phyloP scores from a whole-genome alignment of 140 eudicot species.

The Flaveria floridana region DNA sequence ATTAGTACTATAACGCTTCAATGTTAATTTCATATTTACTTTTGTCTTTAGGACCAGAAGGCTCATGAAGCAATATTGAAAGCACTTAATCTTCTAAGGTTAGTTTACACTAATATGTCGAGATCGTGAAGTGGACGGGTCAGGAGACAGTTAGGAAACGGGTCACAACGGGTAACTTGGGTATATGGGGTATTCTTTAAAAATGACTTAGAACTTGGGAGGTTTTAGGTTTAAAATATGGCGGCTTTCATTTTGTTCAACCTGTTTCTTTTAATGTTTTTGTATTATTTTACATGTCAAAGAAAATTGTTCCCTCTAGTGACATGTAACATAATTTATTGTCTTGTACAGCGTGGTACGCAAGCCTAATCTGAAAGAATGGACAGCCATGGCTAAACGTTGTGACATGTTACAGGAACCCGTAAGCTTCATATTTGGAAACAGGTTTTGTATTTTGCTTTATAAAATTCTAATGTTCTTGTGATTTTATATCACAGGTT shows the following conservation, averaged over 20 bases:
- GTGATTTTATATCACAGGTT: constrained; percentile 47
- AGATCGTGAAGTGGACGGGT: not conserved
- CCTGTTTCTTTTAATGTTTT: not conserved
- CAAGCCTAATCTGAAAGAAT: constrained; percentile 64
- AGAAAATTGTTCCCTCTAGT: constrained; percentile 3
- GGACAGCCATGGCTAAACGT: constrained; percentile 78
- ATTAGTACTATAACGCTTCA: constrained; percentile 6
- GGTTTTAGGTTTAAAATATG: too few species aligned
- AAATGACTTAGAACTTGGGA: too few species aligned
- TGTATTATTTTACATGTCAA: not conserved
- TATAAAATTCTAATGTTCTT: constrained; percentile 15
- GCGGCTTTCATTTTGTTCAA: not conserved
- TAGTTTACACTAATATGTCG: constrained; percentile 11
- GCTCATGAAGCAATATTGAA: constrained; percentile 92
- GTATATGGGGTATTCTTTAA: not conserved
- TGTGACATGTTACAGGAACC: constrained; percentile 73
- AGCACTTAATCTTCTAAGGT: constrained; percentile 77
- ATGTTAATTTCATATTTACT: not conserved
- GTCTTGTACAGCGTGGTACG: constrained; percentile 43
- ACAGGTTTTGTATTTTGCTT: not conserved
- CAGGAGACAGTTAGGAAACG: not conserved
- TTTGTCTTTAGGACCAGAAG: constrained; percentile 70
- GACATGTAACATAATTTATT: not conserved
- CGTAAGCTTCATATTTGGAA: constrained; percentile 36
- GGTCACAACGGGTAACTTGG: constrained; percentile 10